phyloP scores from a whole-genome alignment of 2,329 filamentous ascomycete species.

The Penicillium vulpinum region DNA sequence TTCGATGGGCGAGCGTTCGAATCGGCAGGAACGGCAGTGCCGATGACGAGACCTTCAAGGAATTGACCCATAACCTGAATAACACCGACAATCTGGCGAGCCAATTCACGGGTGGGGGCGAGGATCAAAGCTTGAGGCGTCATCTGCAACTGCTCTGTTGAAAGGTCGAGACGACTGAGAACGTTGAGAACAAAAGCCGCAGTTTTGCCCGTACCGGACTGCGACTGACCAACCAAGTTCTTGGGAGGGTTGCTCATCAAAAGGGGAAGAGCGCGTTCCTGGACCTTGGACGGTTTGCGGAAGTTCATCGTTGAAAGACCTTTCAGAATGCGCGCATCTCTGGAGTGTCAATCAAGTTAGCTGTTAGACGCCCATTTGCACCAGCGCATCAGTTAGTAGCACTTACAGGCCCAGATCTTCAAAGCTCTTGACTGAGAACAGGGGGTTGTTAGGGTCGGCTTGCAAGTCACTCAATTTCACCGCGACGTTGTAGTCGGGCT shows the following conservation, averaged over 20 bases:
- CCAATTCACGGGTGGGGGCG: conserved; percentile 85
- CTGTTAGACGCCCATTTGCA: background rate
- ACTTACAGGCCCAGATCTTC: conserved; percentile 81
- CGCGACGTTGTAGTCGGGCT: conserved; percentile 83
- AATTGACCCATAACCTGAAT: conserved; percentile 81
- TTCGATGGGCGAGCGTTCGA: conserved; percentile 66
- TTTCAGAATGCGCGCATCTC: conserved; percentile 66
- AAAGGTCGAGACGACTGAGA: conserved; percentile 79
- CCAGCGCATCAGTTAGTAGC: background rate
- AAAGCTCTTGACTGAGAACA: conserved; percentile 82
- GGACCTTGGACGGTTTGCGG: conserved; percentile 94
- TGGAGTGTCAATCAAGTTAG: conserved; percentile 14
- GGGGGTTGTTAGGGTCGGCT: conserved; percentile 78
- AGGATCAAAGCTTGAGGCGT: conserved; percentile 82
- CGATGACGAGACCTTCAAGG: conserved; percentile 71
- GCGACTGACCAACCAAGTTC: conserved; percentile 98
- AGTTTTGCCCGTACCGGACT: conserved; percentile 97
- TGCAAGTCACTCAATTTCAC: conserved; percentile 91
- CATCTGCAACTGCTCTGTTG: conserved; percentile 54
- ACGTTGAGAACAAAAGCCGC: conserved; percentile 94
- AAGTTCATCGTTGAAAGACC: conserved; percentile 82
- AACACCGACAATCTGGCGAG: conserved; percentile 88
- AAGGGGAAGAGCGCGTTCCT: conserved; percentile 88
- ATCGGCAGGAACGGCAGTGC: conserved; percentile 78
- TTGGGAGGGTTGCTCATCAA: conserved; percentile 81